phyloP scores from a whole-genome alignment of 768 basidiomycete genomes.

The Pulveroboletus sp. region DNA sequence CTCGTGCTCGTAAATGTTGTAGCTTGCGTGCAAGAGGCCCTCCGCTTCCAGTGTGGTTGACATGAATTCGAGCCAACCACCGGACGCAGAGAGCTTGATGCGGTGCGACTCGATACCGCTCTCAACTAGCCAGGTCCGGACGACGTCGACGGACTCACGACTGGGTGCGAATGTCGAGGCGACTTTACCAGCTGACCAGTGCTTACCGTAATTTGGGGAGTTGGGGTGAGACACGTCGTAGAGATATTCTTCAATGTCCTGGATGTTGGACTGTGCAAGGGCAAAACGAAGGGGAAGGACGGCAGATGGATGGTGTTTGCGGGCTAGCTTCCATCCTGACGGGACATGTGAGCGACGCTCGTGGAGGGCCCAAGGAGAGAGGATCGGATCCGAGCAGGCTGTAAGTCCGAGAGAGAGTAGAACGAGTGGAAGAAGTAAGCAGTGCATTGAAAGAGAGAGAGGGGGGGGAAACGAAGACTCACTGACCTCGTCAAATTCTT shows the following conservation, averaged over 20 bases:
- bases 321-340: constrained; percentile 32
- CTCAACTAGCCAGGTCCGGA: constrained; percentile 38
- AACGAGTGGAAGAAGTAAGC: constrained; percentile 21
- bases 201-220: constrained; percentile 42
- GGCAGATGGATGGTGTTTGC: constrained; percentile 28
- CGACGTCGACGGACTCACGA: constrained; percentile 32
- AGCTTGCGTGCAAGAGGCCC: constrained; percentile 37
- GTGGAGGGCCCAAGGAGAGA: constrained; percentile 9
- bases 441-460: constrained; percentile 8
- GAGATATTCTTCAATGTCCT: constrained; percentile 38
- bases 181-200: constrained; percentile 39
- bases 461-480: neutral
- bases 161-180: constrained; percentile 41
- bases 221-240: constrained; percentile 40
- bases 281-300: constrained; percentile 44
- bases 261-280: constrained; percentile 38
- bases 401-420: constrained; percentile 17
- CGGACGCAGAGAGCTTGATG: constrained; percentile 29
- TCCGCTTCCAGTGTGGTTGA: constrained; percentile 42
- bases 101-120: constrained; percentile 34
- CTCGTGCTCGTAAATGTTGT: constrained; percentile 39
- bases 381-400: constrained; percentile 1
- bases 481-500: neutral
- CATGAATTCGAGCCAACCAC: constrained; percentile 39
- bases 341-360: constrained; percentile 33